phyloP scores from a whole-genome alignment of 306 rosid genomes.

The Sicyos edulis region DNA sequence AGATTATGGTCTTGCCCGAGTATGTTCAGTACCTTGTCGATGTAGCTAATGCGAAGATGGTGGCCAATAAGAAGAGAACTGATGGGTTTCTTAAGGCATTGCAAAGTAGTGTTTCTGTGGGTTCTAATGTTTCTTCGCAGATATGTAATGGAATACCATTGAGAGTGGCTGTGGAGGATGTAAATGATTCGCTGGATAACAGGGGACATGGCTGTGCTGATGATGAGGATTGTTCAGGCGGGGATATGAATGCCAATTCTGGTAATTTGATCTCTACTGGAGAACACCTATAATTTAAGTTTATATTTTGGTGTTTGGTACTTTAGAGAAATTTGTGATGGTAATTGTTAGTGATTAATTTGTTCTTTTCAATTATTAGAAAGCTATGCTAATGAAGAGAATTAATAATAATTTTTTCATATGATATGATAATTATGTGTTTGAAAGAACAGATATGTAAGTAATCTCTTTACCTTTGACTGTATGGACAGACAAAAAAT shows the following conservation, averaged over 20 bases:
- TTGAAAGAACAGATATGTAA: background rate
- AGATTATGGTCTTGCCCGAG: constrained; percentile 58
- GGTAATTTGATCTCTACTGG: constrained; percentile 33
- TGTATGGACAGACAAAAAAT: constrained; percentile 3
- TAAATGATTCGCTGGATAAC: background rate
- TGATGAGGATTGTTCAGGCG: constrained; percentile 20
- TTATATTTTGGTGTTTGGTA: background rate
- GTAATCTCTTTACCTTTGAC: background rate
- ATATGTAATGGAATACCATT: background rate
- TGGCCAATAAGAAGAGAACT: constrained; percentile 65
- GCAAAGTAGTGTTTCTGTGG: constrained; percentile 27
- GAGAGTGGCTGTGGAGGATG: constrained; percentile 12
- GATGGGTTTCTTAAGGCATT: constrained; percentile 53
- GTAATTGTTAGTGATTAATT: background rate
- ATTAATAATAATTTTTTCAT: background rate
- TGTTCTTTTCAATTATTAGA: background rate
- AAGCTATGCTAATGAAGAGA: background rate
- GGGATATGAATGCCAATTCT: constrained; percentile 27
- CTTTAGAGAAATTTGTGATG: background rate
- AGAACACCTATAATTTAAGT: background rate
- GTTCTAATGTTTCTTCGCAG: constrained; percentile 10
- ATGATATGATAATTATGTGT: background rate
- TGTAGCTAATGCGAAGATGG: constrained; percentile 80
- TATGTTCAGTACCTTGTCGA: constrained; percentile 59
- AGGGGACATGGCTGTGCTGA: constrained; percentile 25